Conservation (phyloP, 2,329 filamentous ascomycete genomes). For the Ceratocystiopsis minuta region DNA sequence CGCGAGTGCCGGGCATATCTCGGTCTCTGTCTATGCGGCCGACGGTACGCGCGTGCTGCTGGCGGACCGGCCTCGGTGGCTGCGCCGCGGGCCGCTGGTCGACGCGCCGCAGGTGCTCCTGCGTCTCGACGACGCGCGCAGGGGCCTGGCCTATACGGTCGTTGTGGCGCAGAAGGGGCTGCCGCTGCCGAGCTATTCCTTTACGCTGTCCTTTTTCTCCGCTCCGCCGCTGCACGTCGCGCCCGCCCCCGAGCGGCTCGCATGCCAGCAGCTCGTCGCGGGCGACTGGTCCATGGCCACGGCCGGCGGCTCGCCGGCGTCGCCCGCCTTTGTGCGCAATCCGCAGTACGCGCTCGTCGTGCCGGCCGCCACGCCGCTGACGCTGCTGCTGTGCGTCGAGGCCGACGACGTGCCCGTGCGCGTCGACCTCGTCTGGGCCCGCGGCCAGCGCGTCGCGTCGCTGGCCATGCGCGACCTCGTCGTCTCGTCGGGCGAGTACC, state of each 20-base stretch:
- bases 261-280: slow-evolving; percentile 36
- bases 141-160: slow-evolving; percentile 30
- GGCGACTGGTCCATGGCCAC: slow-evolving; percentile 62
- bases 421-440: slow-evolving; percentile 65
- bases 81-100: slow-evolving; percentile 69
- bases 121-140: slow-evolving; percentile 38
- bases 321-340: slow-evolving; percentile 61
- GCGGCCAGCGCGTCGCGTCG: slow-evolving; percentile 43
- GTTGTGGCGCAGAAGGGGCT: slow-evolving; percentile 54
- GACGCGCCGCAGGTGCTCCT: slow-evolving; percentile 86
- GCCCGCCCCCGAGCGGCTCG: slow-evolving; percentile 42
- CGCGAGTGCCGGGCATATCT: slow-evolving; percentile 52
- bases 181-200: slow-evolving; percentile 55
- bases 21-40: slow-evolving; percentile 58
- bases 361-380: slow-evolving; percentile 38
- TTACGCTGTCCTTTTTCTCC: slow-evolving; percentile 74
- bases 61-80: slow-evolving; percentile 35
- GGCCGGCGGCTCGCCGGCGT: slow-evolving; percentile 69
- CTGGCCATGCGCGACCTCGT: slow-evolving; percentile 63
- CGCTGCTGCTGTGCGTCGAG: slow-evolving; percentile 55
- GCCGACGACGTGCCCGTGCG: slow-evolving; percentile 57
- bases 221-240: slow-evolving; percentile 33
- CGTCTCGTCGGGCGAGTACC: slow-evolving; percentile 74
- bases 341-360: slow-evolving; percentile 64
- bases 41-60: slow-evolving; percentile 56